Evolutionary conservation across 805 yeast species (phyloP), one percentile per base, ranked within the genome.

Genomic region (Komagataella kurtzmanii): DNA sequence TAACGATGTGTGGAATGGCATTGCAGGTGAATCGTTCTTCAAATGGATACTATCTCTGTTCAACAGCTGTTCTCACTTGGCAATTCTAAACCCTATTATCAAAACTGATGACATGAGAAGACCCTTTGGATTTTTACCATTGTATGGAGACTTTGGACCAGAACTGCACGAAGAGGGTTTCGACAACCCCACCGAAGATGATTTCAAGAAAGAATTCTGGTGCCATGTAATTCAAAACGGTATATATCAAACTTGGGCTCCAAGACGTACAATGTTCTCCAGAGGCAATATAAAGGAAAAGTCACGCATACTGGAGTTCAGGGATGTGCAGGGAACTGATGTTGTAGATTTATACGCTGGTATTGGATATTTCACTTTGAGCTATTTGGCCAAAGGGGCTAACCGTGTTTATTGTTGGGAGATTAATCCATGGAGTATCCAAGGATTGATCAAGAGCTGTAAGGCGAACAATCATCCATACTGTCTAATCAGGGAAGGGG

Each of bases 211-310:
- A 0, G 84, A 86, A 0, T 76, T 88, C 57, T 88, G 96, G 96
- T 85, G 89, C 57, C 64, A 72, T 8, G 73, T 73, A 1, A 65
- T 71, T 2, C 96, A 88, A 59, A 86, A 88, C 62, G 89, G 88
- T 1, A 79, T 88, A 3, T 69, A 62, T 55, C 96, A 88, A 59
- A 73, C 76, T 7, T 88, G 96, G 96, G 87, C 91, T 5, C 96
- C 96, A 1, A 62, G 74, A 51, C 83, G 79, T 59, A 86, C 95
- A 1, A 88, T 88, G 96, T 88, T 88, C 61, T 82, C 90, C 49
- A 65, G 96, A 17, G 96, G 96, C 1, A 88, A 88, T 61, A 77
- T 88, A 58, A 84, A 84, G 56, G 96, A 88, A 60, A 88, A 88
- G 62, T 74, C 79, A 12, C 65, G 96, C 18, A 72, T 88, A 0